Evolutionary conservation across 1,284 basidiomycete species (phyloP), one percentile per base, ranked within the genome.

Genomic region (Cryptococcus floricola): DNA sequence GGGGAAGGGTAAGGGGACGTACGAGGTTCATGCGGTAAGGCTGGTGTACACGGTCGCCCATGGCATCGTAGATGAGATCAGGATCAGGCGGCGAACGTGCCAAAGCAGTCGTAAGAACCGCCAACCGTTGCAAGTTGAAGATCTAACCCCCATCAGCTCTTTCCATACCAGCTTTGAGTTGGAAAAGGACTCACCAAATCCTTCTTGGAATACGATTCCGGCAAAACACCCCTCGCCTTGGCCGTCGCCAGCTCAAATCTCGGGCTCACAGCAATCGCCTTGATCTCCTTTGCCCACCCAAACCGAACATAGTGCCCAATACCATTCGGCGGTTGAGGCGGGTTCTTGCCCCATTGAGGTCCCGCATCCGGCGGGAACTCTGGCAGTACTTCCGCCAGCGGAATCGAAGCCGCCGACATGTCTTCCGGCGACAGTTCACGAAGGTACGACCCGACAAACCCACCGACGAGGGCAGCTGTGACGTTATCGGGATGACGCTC

Each of bases 401-500:
- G 96, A 3, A 98, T 92, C 61, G 86, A 87, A 0, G 91, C 88
- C 0, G 89, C 89, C 0, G 87, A 85, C 38, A 81, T 83, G 38
- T 86, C 84, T 68, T 91, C 89, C 38, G 68, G 72, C 39, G 71
- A 74, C 39, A 98, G 83, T 74, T 98, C 95, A 57, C 88, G 84
- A 54, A 98, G 83, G 80, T 98, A 99, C 6, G 89, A 91, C 10
- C 95, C 96, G n/a, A 98, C 91, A 74, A 99, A 98, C 0, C 96
- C 96, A 41, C 96, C 96, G 34, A 98, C 84, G 38, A 99, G 84
- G 0, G 95, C 95, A 0, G 96, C 96, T 0, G 96, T 96, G 63
- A 99, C 95, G 74, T 99, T 99, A 79, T 99, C 96, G 8, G 96
- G 96, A 76, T 99, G 96, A 10, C 96, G 84, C 77, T 99, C 96